Conservation (phyloP, 768 basidiomycete species). For the Inosperma sp. region DNA sequence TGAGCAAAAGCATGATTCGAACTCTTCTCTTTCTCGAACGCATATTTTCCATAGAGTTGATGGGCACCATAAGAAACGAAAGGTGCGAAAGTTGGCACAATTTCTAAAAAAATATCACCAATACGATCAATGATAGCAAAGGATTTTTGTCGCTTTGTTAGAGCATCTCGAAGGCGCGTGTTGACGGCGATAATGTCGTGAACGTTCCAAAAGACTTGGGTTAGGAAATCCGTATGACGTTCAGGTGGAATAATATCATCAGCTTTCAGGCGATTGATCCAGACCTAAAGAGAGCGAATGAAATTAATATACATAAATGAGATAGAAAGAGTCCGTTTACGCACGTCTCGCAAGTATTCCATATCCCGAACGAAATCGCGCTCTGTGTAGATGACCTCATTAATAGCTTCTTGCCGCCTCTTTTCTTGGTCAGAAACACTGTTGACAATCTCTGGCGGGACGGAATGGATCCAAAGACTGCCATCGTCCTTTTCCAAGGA, state of each 20-base stretch:
- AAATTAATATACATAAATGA: conserved; percentile 5
- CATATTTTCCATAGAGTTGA: conserved; percentile 96
- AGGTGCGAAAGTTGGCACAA: conserved; percentile 82
- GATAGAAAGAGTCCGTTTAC: conserved; percentile 24
- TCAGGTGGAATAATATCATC: conserved; percentile 69
- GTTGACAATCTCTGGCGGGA: conserved; percentile 90
- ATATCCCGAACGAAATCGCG: conserved; percentile 97
- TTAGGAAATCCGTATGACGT: conserved; percentile 78
- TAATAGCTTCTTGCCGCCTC: conserved; percentile 96
- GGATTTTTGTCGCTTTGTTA: conserved; percentile 93
- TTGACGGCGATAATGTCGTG: conserved; percentile 92
- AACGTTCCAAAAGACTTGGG: conserved; percentile 98
- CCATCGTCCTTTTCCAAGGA: conserved; percentile 43
- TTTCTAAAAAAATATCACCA: conserved; percentile 85
- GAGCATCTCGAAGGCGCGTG: conserved; percentile 82
- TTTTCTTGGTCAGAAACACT: conserved; percentile 92
- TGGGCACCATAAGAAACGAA: conserved; percentile 96
- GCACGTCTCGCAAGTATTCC: conserved; percentile 94
- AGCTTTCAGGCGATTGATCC: conserved; percentile 84
- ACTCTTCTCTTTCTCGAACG: conserved; percentile 98
- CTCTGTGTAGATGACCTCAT: conserved; percentile 93
- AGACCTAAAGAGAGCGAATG: conserved; percentile 59
- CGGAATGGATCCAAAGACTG: conserved; percentile 93
- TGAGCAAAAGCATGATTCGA: conserved; percentile 87
- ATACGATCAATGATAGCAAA: conserved; percentile 91